Percentiles rank a stretch among this genome's conserved stretches.
phyloP scores from a whole-genome alignment of 225 moss, liverwort and hornwort genomes.

The Rhytidiadelphus loreus region DNA sequence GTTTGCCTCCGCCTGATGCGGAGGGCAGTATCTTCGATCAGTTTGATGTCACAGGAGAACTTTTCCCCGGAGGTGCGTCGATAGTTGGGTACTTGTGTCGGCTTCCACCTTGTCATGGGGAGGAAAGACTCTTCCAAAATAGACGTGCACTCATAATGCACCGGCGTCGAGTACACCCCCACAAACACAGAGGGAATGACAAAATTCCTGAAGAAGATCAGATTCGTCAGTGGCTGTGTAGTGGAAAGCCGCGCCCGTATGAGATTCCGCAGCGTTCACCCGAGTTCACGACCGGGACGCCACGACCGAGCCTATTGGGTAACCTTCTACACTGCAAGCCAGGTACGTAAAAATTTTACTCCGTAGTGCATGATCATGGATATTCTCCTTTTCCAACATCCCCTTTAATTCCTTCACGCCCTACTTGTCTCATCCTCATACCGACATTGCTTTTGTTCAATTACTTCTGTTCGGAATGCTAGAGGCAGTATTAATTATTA shows the following conservation, averaged over 20 bases:
- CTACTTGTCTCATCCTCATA: neutral
- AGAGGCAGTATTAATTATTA: too few relatives aligned
- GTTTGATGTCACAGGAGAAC: neutral
- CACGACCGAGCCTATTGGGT: neutral
- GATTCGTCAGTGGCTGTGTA: neutral
- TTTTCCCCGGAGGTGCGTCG: too few relatives aligned
- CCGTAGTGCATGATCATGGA: neutral
- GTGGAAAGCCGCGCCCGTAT: neutral
- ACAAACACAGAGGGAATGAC: fast-evolving
- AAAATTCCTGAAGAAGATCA: neutral
- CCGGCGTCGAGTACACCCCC: neutral
- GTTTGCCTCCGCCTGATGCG: neutral
- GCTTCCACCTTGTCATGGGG: neutral
- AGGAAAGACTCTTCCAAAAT: fast-evolving
- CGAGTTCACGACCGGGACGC: neutral
- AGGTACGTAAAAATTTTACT: neutral
- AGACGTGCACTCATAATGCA: neutral
- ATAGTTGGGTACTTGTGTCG: neutral
- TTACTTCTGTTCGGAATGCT: neutral
- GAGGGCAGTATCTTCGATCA: neutral
- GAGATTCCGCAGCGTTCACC: neutral
- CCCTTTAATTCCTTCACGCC: neutral
- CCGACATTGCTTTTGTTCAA: neutral
- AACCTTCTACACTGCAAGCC: neutral
- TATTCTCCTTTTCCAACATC: neutral